Base-by-base conservation (phyloP, 352 stramenopile species). In the Phytophthora ramorum region DNA sequence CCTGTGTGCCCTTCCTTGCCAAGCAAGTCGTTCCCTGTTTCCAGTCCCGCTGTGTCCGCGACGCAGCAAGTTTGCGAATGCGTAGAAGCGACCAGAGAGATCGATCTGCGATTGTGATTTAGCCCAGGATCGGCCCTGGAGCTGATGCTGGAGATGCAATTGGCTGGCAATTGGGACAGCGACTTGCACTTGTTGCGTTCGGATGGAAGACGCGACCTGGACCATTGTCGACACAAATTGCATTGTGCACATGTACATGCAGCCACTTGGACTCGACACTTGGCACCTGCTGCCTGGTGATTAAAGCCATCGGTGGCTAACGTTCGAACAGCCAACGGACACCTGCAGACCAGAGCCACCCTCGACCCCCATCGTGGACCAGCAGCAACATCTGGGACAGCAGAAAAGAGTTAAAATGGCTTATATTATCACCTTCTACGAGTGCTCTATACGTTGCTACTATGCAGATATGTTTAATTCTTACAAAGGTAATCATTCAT, bases 51-150 rank as follows among this genome's bases (percentile, higher is more conserved):
- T 46, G 50, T 70, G 58, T 14, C 47, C 35, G 43, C 53, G 43
- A 60, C 34, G 37, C 37, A 49, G 69, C 63, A 63, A 76, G 69
- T 70, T 67, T 48, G 53, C 35, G 49, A 71, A 59, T 71, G 58
- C 20, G 68, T 73, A 70, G 43, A 71, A 74, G 58, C 54, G 68
- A 67, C 35, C 48, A 61, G 53, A 52, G 68, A 68, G 52, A 55
- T 46, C 45, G 52, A 19, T 47, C 59, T 26, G 48, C 51, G 64
- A 74, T 73, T 77, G 64, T 66, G 69, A 65, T 0, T 66, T 62
- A 69, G 63, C 62, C 44, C 49, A 71, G 53, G 61, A 75, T 68
- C 56, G 61, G 66, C 22, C 45, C 43, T 20, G 26, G 22, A 50
- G 51, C 48, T 58, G 38, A 6, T 20, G 37, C 7, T 19, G 41